Evolutionary conservation across 2,329 filamentous ascomycete species (phyloP).

Genomic region (Blumeria hordei): DNA sequence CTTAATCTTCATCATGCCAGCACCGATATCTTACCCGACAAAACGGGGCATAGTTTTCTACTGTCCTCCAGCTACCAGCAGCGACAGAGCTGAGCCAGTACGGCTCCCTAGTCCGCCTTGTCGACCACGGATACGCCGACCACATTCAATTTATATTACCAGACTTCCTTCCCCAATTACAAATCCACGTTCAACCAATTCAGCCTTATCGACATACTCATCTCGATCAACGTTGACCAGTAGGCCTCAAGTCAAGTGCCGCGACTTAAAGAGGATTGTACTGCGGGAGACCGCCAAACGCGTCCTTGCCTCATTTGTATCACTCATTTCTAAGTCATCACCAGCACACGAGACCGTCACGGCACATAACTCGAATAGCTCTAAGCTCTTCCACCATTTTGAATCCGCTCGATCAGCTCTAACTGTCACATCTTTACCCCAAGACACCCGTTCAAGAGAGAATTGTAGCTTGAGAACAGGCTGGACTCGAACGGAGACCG

Average conservation of each 20-base stretch:
- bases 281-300: constrained; percentile 17
- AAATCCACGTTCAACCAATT: constrained; percentile 14
- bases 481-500: too few species aligned
- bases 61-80: constrained; percentile 7
- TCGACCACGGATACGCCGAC: constrained; percentile 25
- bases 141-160: constrained; percentile 30
- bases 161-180: constrained; percentile 22
- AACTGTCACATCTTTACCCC: too few species aligned
- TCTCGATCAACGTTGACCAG: constrained; percentile 9
- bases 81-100: constrained; percentile 4
- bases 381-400: too few species aligned
- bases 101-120: constrained; percentile 20
- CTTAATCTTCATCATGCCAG: constrained; percentile 12
- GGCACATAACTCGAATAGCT: too few species aligned
- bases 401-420: too few species aligned
- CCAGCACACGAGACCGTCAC: too few species aligned
- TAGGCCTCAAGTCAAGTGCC: constrained; percentile 15
- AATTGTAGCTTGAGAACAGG: too few species aligned
- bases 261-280: constrained; percentile 20
- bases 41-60: constrained; percentile 12
- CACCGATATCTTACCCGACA: constrained; percentile 8
- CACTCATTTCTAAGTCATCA: too few species aligned
- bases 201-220: constrained; percentile 10
- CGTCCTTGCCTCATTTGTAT: constrained; percentile 12
- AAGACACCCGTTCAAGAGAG: too few species aligned